These are phyloP conservation scores for Leccinum variicolor DNA, from an alignment of 768 basidiomycete genomes.

Conservation along the genomic window DNA sequence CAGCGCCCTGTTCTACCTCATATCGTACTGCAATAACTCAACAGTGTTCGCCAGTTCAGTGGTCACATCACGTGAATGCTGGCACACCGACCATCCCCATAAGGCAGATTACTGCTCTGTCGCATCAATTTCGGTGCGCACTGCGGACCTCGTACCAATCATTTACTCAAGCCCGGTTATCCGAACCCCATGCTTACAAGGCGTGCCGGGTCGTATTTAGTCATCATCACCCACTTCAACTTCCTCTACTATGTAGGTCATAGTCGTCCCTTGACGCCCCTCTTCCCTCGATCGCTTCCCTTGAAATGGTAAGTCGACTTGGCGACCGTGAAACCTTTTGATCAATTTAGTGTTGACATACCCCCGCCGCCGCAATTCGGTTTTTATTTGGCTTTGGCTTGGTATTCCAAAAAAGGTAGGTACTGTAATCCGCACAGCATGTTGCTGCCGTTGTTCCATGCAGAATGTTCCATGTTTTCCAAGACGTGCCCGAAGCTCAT, in stretches of 20 bases:
- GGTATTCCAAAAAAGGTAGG: constrained; percentile 13
- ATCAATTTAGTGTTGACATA: not conserved
- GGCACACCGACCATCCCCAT: too few relatives aligned
- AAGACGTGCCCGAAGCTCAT: constrained; percentile 5
- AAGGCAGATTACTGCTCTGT: not conserved
- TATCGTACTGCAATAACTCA: not conserved
- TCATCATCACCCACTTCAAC: not conserved
- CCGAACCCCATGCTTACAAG: constrained; percentile 12
- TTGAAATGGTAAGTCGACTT: not conserved
- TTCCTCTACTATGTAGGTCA: not conserved
- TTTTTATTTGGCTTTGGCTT: not conserved
- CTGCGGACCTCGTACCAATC: constrained; percentile 1
- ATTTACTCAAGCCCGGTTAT: not conserved
- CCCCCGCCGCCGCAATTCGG: not conserved
- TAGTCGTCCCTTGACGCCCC: not conserved
- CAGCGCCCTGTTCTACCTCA: too few relatives aligned
- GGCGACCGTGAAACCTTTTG: not conserved
- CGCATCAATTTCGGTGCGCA: not conserved
- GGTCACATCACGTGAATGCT: not conserved
- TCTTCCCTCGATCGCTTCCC: not conserved
- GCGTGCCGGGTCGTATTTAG: constrained; percentile 11
- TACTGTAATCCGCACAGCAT: constrained; percentile 18
- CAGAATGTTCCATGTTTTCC: constrained; percentile 23
- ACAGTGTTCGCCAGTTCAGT: not conserved
- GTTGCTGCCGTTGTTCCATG: constrained; percentile 20